Base-by-base conservation (phyloP, 2,329 filamentous ascomycete species). In the Volutella citrinella region DNA sequence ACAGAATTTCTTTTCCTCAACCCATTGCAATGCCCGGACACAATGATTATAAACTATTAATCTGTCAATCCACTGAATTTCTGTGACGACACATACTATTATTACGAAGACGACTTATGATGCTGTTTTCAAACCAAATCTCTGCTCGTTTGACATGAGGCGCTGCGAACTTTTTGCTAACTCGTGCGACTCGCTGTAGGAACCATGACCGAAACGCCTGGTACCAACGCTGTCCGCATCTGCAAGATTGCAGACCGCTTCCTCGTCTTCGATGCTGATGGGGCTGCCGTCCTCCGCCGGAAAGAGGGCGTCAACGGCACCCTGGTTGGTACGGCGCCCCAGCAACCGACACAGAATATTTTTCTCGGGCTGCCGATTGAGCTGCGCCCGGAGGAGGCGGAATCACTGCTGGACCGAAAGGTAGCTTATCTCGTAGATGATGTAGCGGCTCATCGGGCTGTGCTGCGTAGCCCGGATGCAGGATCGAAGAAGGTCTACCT, bases 301-400 rank as follows among this genome's bases (percentile, higher is more conserved):
- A 71, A 80, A 51, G 78, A 95, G 66, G 82, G 87, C 59, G 88
- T 95, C 52, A 90, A 85, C 55, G 89, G 89, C 44, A 84, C 93
- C 19, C 73, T 95, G 35, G 82, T 87, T 40, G 93, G 93, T 37
- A 90, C 87, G 7, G 80, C 95, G 19, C 91, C 93, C 3, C 90
- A 97, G 63, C 83, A 88, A 37, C 89, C 90, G 6, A 91, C 94
- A 51, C 93, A 98, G 64, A 97, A 95, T 65, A 77, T 95, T 38
- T 97, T 97, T 58, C 76, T 91, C 38, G 87, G 90, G 27, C 67
- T 97, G 30, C 93, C 93, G 4, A 67, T 97, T 17, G 85, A 96
- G 68, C 72, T 98, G 27, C 87, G 93, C 69, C 83, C 87, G 3
- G 93, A 97, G 65, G 93, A 98, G 68, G 90, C 84, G 5, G 76